Evolutionary conservation across 2,329 filamentous ascomycete species (phyloP).

Genomic region (Pseudogymnoascus pannorum): DNA sequence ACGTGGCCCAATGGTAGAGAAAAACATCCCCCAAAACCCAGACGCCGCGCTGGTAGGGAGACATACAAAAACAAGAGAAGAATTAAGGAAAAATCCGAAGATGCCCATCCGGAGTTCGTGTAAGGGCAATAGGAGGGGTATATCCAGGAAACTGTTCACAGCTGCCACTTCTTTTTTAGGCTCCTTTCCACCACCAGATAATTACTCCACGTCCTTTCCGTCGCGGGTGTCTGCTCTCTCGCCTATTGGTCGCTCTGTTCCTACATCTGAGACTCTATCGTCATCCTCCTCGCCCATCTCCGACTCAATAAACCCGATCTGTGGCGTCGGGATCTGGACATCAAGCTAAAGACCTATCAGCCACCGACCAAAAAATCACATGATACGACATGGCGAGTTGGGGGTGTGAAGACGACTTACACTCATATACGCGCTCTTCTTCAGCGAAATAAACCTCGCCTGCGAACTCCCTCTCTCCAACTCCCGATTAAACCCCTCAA

Average conservation of each 20-base stretch:
- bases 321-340: slow-evolving; percentile 9
- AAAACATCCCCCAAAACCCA: not conserved
- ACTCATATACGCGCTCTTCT: slow-evolving; percentile 81
- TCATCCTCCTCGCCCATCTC: not conserved
- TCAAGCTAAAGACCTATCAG: slow-evolving; percentile 2
- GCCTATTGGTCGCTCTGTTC: not conserved
- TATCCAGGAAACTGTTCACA: slow-evolving; percentile 5
- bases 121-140: slow-evolving; percentile 4
- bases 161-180: not conserved
- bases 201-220: not conserved
- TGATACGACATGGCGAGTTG: not conserved
- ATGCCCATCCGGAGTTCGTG: not conserved
- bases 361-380: not conserved
- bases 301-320: slow-evolving; percentile 6
- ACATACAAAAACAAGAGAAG: not conserved
- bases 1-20: not conserved
- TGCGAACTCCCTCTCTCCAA: slow-evolving; percentile 52
- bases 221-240: not conserved
- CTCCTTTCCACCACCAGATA: not conserved
- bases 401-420: slow-evolving; percentile 38
- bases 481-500: slow-evolving; percentile 79
- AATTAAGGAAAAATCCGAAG: not conserved
- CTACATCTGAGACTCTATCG: not conserved
- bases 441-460: slow-evolving; percentile 63
- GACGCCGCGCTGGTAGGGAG: slow-evolving; percentile 5